Base-by-base conservation (phyloP, 2,329 filamentous ascomycete genomes). In the Colletotrichum sp. region DNA sequence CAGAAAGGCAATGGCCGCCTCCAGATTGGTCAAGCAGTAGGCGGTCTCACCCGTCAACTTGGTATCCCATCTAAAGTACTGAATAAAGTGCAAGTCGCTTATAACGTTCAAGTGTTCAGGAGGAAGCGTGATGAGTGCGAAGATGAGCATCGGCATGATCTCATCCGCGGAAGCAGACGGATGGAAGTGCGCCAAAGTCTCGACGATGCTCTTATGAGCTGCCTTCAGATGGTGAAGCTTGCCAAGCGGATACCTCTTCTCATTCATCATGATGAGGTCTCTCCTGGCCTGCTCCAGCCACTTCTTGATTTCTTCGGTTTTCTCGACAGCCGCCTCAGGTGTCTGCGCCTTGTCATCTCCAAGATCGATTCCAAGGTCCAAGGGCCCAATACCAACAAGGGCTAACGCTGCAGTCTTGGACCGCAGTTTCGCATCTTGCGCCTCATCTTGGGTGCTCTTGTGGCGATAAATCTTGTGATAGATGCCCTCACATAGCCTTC, bases 71-170 rank as follows among this genome's bases (percentile, higher is more conserved):
- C 97, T 92, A 83, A 99, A 99, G 77, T 94, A 89, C 82, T 98
- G 96, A 78, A 98, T 96, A 83, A 98, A 99, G 79, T 94, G 92
- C n/a, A 97, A 88, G 83, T 99, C 97, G 87, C 96, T 98, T 81
- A 98, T 95, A 71, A 96, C 94, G 83, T 96, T 95, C 64, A 98
- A 93, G 39, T 93, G 91, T 83, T 97, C 94, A 0, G 96, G 94
- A 1, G 95, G 94, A 60, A 96, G 93, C 4, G 96, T 98, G 82
- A 99, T 97, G 76, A 99, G 90, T 0, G 96, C 95, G 86, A 98
- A 99, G 77, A 99, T 99, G 77, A 99, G 90, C 84, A 98, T 98
- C 1, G 97, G 97, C 83, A 99, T 93, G 70, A 99, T 97, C 85
- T 98, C 97, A 82, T 99, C 97, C 4, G 97, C 97, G 1, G 97